Conservation (phyloP, 2,329 filamentous ascomycete species). For the Neocatenulostroma microsporum region DNA sequence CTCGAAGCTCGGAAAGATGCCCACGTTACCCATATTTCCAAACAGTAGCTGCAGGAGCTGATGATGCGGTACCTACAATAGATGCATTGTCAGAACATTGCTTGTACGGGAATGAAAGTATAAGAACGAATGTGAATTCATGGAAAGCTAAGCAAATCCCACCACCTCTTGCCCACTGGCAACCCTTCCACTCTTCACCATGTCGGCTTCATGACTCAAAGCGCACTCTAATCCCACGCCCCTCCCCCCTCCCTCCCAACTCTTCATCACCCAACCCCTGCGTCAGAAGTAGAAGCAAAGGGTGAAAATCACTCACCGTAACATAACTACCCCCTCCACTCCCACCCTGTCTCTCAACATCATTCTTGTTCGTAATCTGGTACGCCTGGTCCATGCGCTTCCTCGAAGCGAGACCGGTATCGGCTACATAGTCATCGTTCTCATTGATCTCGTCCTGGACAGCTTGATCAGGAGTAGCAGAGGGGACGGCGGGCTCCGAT, state of each 20-base stretch:
- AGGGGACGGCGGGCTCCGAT: conserved; percentile 21
- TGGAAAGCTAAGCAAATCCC: no score
- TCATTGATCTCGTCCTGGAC: conserved; percentile 20
- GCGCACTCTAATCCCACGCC: no score
- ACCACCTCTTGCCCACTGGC: no score
- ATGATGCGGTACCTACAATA: no score
- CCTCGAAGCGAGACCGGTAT: conserved; percentile 46
- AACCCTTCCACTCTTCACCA: no score
- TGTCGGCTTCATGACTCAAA: no score
- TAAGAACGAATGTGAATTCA: no score
- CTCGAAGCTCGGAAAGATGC: conserved; percentile 14
- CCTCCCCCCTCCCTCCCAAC: no score
- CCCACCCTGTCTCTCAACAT: conserved; percentile 51
- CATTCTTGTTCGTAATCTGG: conserved; percentile 55
- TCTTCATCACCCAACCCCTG: neutral
- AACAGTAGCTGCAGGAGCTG: conserved; percentile 23
- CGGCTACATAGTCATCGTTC: conserved; percentile 33
- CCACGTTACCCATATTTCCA: conserved; percentile 18
- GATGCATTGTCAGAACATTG: no score
- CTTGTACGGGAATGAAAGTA: no score
- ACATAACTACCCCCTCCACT: conserved; percentile 52
- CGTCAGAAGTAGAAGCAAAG: neutral
- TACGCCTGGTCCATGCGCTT: conserved; percentile 54
- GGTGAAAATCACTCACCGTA: conserved; percentile 32
- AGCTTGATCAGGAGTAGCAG: conserved; percentile 7